Base-by-base conservation (phyloP, 495 filamentous ascomycete species). In the Annulohypoxylon maeteangense region DNA sequence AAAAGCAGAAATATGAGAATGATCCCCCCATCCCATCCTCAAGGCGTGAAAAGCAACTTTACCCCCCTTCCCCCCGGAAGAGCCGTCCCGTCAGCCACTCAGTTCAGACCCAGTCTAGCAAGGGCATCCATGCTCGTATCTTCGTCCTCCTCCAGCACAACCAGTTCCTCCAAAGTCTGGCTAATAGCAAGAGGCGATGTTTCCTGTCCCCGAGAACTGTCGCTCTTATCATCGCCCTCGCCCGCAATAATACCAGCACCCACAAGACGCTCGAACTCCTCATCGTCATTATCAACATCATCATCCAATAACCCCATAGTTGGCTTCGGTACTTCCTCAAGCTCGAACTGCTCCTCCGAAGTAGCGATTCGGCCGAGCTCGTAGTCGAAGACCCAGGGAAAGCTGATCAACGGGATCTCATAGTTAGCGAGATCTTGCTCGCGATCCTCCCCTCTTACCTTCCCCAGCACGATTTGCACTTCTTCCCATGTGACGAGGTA, bases 361-460 rank as follows among this genome's bases (percentile, higher is more conserved):
- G 54, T 76, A 27, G 92, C 94, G 66, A 98, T 90, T 34, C 84
- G 84, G 4, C 93, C 92, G 1, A 99, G 85, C 57, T 92, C 82
- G 32, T 86, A 80, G 0, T 86, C 81, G 59, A 98, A 96, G 7
- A 98, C 76, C 96, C 95, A 99, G 0, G 95, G 94, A 72, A 97
- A 98, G 71, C 90, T 95, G 74, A 98, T 95, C 22, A 98, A 78
- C 0, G 96, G 95, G 82, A 93, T 81, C 0, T 80, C 74, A 4
- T 78, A 79, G 54, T 16, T 36, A 4, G 22, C 0, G 80, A 71
- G 10, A 72, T 70, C 50, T 68, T 62, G 27, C 78, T 78, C 7
- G 78, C 59, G 7, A 77, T 8, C 32, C 27, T 1, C 23, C 22
- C 11, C 5, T 23, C 1, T 7, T 16, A 7, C 12, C 23, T 36